Evolutionary conservation across 2,329 filamentous ascomycete genomes (phyloP), one percentile per base, ranked within the genome.

Genomic region (Colletotrichum theobromicola): DNA sequence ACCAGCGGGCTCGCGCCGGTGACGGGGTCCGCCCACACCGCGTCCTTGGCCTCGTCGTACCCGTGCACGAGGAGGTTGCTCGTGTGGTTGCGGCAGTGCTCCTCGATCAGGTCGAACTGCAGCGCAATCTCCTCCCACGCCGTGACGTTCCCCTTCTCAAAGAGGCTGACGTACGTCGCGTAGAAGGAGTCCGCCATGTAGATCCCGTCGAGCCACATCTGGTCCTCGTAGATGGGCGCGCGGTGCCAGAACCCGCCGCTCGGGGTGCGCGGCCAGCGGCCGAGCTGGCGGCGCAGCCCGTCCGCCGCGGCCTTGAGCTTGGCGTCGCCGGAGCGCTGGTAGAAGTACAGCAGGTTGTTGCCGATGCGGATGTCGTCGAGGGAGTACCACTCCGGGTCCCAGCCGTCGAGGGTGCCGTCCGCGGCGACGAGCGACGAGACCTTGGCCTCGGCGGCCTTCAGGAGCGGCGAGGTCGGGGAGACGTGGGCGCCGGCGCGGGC

Each of bases 151-250:
- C 78, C 77, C 2, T 75, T 73, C 16, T 86, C 82, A 69, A 85
- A 87, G n/a, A 81, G 70, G 9, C 77, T 76, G 6, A 84, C 84
- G 78, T 84, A 88, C 37, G 78, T 78, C 3, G 85, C 84, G 61
- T 86, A 87, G 78, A 87, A 87, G 2, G 81, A 80, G 55, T 86
- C 84, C 2, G 86, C 85, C 87, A 89, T 89, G 80, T 84, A 89
- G 26, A 88, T 87, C 2, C 90, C 90, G 76, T 90, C 88, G 0
- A 91, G 83, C 89, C 89, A 90, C 89, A 90, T 90, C 78, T 91
- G 87, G 75, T 89, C 85, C 21, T 83, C 83, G 75, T 89, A 90
- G 3, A 83, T 81, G 0, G 72, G 72, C 30, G 72, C 72, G 3
- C 81, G 78, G 77, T 91, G 89, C 88, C 88, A 91, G 83, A 91